phyloP scores from a whole-genome alignment of 1,284 basidiomycete species.

The Malassezia psittaci region DNA sequence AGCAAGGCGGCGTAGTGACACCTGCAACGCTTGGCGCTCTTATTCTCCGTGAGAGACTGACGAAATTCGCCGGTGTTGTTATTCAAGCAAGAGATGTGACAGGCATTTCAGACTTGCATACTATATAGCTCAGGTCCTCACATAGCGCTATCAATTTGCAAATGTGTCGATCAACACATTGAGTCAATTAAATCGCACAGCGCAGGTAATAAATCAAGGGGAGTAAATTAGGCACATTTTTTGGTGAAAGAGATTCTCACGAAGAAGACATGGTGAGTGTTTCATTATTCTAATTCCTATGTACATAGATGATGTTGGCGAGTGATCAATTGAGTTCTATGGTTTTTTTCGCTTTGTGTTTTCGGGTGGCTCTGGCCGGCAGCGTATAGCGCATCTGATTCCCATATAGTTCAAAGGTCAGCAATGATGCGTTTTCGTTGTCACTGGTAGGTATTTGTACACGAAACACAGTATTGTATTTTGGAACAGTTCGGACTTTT shows the following conservation, averaged over 20 bases:
- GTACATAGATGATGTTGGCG: background rate
- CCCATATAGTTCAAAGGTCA: constrained; percentile 7
- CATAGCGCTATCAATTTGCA: no score
- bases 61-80: constrained; percentile 53
- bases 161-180: no score
- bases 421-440: background rate
- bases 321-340: constrained; percentile 2
- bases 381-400: constrained; percentile 16
- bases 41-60: constrained; percentile 59
- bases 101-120: no score
- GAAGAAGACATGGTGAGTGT: no score
- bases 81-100: background rate
- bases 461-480: constrained; percentile 13
- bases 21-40: constrained; percentile 67
- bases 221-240: no score
- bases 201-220: no score
- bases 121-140: no score
- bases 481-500: constrained; percentile 2
- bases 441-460: constrained; percentile 1
- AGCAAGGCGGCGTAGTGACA: constrained; percentile 65
- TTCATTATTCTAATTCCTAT: background rate
- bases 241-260: no score
- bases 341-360: constrained; percentile 17
- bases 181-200: no score
- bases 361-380: constrained; percentile 9